A percentile compares a stretch with the other conserved stretches of the same genome.
Conservation (phyloP, 306 rosid genomes). For the Vicia faba region DNA sequence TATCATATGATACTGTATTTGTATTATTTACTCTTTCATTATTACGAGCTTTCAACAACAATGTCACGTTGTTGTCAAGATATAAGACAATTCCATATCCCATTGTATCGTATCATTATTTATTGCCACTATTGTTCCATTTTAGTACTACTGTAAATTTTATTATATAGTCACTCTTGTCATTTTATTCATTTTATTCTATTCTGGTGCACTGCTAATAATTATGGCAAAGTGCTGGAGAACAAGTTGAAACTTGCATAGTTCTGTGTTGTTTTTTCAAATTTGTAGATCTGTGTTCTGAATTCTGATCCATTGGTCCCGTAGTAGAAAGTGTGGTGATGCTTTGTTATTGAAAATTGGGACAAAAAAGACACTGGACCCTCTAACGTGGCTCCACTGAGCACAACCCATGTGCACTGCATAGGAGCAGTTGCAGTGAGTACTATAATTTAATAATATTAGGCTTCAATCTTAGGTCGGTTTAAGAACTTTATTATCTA, state of each 20-base stretch:
- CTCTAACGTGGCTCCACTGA: constrained; percentile 40
- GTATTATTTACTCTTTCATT: neutral
- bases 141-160: neutral
- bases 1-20: neutral
- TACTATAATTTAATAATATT: neutral
- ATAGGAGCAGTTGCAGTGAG: neutral
- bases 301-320: constrained; percentile 33
- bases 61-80: constrained; percentile 8
- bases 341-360: neutral
- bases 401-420: constrained; percentile 41
- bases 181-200: neutral
- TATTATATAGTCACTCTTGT: too few relatives aligned
- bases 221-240: constrained; percentile 21
- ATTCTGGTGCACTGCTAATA: neutral
- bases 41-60: neutral
- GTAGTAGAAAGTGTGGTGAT: constrained; percentile 11
- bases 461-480: constrained; percentile 5
- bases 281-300: constrained; percentile 19
- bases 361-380: constrained; percentile 27
- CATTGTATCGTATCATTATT: constrained; percentile 4
- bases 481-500: constrained; percentile 13
- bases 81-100: neutral
- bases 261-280: neutral
- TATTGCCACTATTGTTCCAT: constrained; percentile 11
- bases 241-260: constrained; percentile 26